These are phyloP conservation scores for Xylariales sp. DNA, from an alignment of 2,329 filamentous ascomycete species.

Conservation along the genomic window DNA sequence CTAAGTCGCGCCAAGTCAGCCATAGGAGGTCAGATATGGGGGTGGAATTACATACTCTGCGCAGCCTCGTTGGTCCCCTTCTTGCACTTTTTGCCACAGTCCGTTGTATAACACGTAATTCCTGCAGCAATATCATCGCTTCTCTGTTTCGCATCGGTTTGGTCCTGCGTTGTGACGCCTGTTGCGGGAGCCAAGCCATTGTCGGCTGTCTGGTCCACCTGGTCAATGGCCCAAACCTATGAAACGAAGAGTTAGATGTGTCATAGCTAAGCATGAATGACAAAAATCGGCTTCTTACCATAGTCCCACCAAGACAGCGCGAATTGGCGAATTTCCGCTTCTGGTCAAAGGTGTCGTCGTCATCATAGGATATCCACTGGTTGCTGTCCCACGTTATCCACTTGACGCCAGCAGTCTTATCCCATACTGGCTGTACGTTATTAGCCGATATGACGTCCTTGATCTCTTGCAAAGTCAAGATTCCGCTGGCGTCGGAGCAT, in stretches of 20 bases:
- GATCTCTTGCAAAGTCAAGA: conserved; percentile 8
- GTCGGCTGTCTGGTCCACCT: conserved; percentile 12
- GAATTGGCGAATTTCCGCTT: conserved; percentile 18
- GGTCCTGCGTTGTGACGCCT: background rate
- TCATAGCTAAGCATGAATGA: too few relatives aligned
- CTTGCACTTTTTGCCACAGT: conserved; percentile 21
- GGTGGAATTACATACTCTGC: conserved; percentile 11
- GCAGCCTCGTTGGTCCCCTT: conserved; percentile 22
- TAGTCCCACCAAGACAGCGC: conserved; percentile 19
- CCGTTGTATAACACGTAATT: conserved; percentile 19
- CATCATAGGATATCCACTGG: conserved; percentile 8
- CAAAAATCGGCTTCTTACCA: too few relatives aligned
- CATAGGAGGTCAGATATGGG: background rate
- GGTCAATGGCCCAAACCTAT: conserved; percentile 13
- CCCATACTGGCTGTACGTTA: conserved; percentile 5
- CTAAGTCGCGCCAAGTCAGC: too few relatives aligned
- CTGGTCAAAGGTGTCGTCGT: conserved; percentile 18
- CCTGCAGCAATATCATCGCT: conserved; percentile 11
- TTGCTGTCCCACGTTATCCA: conserved; percentile 2
- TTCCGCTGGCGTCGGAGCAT: conserved; percentile 8
- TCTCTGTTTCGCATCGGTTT: conserved; percentile 9
- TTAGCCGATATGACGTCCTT: background rate
- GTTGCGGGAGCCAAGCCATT: conserved; percentile 6
- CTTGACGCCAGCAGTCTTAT: conserved; percentile 12
- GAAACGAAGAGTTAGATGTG: background rate